Evolutionary conservation across 2,329 filamentous ascomycete genomes (phyloP).

Genomic region (Aspergillus pseudonomiae): DNA sequence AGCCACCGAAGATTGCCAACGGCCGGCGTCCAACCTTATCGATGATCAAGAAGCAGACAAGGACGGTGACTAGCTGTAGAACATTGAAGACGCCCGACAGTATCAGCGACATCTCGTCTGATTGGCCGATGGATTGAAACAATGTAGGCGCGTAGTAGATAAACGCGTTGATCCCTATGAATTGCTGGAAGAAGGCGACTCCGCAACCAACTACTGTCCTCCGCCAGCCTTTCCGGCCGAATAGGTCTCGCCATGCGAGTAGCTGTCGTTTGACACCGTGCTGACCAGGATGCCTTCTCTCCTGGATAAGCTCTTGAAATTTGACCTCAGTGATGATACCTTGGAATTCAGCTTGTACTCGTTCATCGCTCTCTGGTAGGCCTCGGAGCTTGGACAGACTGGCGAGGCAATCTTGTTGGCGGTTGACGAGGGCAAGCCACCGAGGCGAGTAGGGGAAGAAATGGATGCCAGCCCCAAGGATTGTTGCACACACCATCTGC

Average conservation of each 20-base stretch:
- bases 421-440: slow-evolving; percentile 47
- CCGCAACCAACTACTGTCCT: slow-evolving; percentile 39
- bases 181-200: slow-evolving; percentile 51
- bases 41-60: slow-evolving; percentile 31
- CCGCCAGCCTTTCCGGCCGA: slow-evolving; percentile 42
- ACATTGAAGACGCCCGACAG: slow-evolving; percentile 36
- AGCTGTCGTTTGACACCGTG: slow-evolving; percentile 48
- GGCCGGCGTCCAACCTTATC: slow-evolving; percentile 33
- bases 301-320: slow-evolving; percentile 47
- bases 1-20: slow-evolving; percentile 28
- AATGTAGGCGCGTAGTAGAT: slow-evolving; percentile 54
- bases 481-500: slow-evolving; percentile 47
- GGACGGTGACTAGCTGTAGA: slow-evolving; percentile 33
- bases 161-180: slow-evolving; percentile 47
- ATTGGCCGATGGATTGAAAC: slow-evolving; percentile 36
- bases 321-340: slow-evolving; percentile 55
- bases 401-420: slow-evolving; percentile 44
- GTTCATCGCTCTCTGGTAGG: slow-evolving; percentile 46
- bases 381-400: slow-evolving; percentile 44
- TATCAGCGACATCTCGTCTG: slow-evolving; percentile 23
- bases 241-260: slow-evolving; percentile 51
- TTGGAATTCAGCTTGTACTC: slow-evolving; percentile 53
- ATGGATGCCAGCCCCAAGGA: slow-evolving; percentile 47
- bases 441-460: slow-evolving; percentile 51
- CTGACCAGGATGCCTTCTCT: slow-evolving; percentile 42